A percentile compares a stretch with the other conserved stretches of the same genome.
Conservation (phyloP, 768 basidiomycete genomes). For the Hygrophoropsis aurantiaca region DNA sequence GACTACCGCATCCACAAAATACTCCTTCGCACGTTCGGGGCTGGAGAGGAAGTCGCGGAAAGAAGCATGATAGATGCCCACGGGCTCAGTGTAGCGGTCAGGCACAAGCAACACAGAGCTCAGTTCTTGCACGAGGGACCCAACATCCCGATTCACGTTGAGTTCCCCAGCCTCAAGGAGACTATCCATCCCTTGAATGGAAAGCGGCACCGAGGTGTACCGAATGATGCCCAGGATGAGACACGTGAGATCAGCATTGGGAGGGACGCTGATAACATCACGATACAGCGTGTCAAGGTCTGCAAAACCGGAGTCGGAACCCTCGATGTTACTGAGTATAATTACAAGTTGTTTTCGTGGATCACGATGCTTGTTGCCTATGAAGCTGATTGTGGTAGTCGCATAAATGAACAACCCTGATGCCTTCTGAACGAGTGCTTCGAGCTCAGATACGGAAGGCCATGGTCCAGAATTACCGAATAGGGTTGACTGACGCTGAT, state of each 20-base stretch:
- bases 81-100: not conserved
- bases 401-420: conserved; percentile 27
- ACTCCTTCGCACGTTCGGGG: not conserved
- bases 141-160: conserved; percentile 15
- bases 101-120: conserved; percentile 5
- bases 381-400: conserved; percentile 24
- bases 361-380: conserved; percentile 18
- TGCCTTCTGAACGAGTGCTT: conserved; percentile 15
- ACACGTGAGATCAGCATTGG: conserved; percentile 12
- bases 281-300: conserved; percentile 15
- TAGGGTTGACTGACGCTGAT: conserved; percentile 14
- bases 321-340: conserved; percentile 9
- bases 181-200: conserved; percentile 7
- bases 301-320: conserved; percentile 8
- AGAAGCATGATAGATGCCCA: conserved; percentile 3
- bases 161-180: conserved; percentile 8
- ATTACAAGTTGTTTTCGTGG: conserved; percentile 12
- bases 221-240: conserved; percentile 17
- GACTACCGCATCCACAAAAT: not conserved
- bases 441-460: conserved; percentile 20
- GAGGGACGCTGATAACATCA: conserved; percentile 13
- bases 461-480: conserved; percentile 12
- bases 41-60: not conserved
- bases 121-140: conserved; percentile 15
- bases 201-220: conserved; percentile 12